These are phyloP conservation scores for Xylaria castorea DNA, from an alignment of 495 filamentous ascomycete species.

Conservation along the genomic window DNA sequence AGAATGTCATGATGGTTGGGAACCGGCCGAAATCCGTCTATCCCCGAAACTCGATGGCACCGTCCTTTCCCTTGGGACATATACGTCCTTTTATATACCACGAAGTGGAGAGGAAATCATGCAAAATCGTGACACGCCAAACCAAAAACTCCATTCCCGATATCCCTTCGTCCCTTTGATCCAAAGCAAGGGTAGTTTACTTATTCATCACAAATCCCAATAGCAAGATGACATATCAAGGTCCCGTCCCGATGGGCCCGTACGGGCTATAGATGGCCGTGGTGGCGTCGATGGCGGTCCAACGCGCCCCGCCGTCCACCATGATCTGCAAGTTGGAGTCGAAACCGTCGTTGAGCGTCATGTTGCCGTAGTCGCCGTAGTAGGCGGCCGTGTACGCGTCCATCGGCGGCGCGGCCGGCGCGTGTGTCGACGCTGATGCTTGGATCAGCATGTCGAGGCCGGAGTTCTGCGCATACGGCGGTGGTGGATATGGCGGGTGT, in stretches of 20 bases:
- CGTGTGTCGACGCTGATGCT: constrained; percentile 30
- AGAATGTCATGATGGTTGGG: neutral
- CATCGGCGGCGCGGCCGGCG: constrained; percentile 25
- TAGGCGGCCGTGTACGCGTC: constrained; percentile 33
- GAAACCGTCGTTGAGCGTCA: constrained; percentile 42
- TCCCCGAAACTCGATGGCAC: neutral
- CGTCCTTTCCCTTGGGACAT: neutral
- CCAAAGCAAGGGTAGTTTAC: neutral
- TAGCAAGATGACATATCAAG: neutral
- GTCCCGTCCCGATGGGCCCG: constrained; percentile 26
- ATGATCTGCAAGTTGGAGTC: constrained; percentile 43
- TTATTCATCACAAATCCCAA: neutral
- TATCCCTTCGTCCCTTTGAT: neutral
- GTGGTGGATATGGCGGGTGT: constrained; percentile 26
- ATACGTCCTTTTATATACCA: neutral
- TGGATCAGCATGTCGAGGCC: constrained; percentile 35
- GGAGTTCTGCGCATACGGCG: constrained; percentile 28
- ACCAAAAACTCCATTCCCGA: neutral
- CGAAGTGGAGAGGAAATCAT: neutral
- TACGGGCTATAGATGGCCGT: constrained; percentile 35
- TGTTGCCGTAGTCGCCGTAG: constrained; percentile 33
- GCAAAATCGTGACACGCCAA: neutral
- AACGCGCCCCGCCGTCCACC: constrained; percentile 38
- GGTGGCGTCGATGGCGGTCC: constrained; percentile 32
- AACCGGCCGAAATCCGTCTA: neutral